phyloP scores from a whole-genome alignment of 2,329 filamentous ascomycete species.

The Fusarium pseudocircinatum region DNA sequence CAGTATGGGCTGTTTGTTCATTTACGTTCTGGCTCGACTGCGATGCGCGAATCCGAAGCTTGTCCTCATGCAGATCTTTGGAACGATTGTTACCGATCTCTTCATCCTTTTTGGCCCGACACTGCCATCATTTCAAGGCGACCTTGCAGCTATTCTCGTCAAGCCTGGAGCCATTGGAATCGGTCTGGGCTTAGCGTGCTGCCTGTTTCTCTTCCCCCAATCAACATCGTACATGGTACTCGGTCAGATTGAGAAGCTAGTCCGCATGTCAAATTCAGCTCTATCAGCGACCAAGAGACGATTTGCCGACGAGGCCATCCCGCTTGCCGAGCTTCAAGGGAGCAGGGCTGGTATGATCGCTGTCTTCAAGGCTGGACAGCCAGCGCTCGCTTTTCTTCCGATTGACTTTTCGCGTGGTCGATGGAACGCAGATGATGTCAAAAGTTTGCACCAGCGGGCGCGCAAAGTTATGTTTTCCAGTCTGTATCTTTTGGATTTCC shows the following conservation, averaged over 20 bases:
- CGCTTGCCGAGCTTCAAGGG: constrained; percentile 45
- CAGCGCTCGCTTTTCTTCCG: constrained; percentile 54
- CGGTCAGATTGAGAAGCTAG: constrained; percentile 44
- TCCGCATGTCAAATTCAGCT: constrained; percentile 45
- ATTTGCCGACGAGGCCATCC: constrained; percentile 29
- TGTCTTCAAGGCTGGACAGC: constrained; percentile 51
- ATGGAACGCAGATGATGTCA: constrained; percentile 57
- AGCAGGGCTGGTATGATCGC: constrained; percentile 45
- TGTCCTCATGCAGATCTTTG: constrained; percentile 55
- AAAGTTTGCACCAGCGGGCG: constrained; percentile 48
- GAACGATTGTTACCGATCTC: constrained; percentile 57
- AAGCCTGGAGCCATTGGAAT: constrained; percentile 58
- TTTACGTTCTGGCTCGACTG: constrained; percentile 56
- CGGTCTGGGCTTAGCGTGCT: constrained; percentile 55
- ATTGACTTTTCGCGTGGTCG: constrained; percentile 57
- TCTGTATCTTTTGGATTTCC: constrained; percentile 54
- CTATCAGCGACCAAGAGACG: constrained; percentile 45
- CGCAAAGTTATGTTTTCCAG: constrained; percentile 48
- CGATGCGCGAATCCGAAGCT: constrained; percentile 58
- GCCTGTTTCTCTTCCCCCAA: constrained; percentile 58
- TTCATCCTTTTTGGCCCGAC: constrained; percentile 56
- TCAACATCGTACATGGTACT: constrained; percentile 59
- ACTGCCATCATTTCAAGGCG: constrained; percentile 36
- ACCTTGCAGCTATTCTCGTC: constrained; percentile 48
- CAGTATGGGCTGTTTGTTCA: constrained; percentile 53